A percentile compares a stretch with the other conserved stretches of the same genome.
These are phyloP conservation scores for Penicillium cosmopolitanum DNA, from an alignment of 495 filamentous ascomycete species.

Conservation along the genomic window DNA sequence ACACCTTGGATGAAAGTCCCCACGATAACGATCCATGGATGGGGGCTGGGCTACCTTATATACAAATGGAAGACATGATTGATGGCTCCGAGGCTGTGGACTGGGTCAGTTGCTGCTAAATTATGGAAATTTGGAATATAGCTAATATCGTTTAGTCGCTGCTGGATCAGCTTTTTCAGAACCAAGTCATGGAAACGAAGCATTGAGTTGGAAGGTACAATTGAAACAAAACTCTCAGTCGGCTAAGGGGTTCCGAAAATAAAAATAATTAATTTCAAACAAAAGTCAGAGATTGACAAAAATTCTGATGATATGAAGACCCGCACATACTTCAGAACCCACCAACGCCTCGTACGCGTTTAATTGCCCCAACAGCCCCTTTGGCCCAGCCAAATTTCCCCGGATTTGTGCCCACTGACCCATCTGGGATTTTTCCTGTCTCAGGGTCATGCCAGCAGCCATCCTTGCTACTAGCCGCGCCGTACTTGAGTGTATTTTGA, in stretches of 20 bases:
- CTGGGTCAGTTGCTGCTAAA: constrained; percentile 21
- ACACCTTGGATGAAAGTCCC: background rate
- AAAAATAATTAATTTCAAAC: too few relatives aligned
- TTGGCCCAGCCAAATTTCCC: constrained; percentile 64
- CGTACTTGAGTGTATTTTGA: constrained; percentile 71
- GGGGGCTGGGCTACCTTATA: constrained; percentile 22
- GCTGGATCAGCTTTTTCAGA: background rate
- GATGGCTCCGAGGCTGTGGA: constrained; percentile 36
- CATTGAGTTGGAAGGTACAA: background rate
- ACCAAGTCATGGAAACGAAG: background rate
- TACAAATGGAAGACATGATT: constrained; percentile 37
- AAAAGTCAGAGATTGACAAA: too few relatives aligned
- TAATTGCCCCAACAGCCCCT: constrained; percentile 64
- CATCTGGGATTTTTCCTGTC: constrained; percentile 56
- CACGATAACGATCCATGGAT: background rate
- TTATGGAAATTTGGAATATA: background rate
- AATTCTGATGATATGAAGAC: background rate
- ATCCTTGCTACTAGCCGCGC: constrained; percentile 57
- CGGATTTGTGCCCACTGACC: constrained; percentile 61
- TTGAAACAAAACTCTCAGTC: too few relatives aligned
- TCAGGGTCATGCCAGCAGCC: constrained; percentile 55
- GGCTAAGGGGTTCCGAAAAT: too few relatives aligned
- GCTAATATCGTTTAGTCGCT: background rate
- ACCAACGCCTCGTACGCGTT: constrained; percentile 62
- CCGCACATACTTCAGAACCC: constrained; percentile 47